Percentiles rank a stretch among this genome's conserved stretches.
phyloP scores from a whole-genome alignment of 805 yeast genomes.

The Suhomyces vadensis region DNA sequence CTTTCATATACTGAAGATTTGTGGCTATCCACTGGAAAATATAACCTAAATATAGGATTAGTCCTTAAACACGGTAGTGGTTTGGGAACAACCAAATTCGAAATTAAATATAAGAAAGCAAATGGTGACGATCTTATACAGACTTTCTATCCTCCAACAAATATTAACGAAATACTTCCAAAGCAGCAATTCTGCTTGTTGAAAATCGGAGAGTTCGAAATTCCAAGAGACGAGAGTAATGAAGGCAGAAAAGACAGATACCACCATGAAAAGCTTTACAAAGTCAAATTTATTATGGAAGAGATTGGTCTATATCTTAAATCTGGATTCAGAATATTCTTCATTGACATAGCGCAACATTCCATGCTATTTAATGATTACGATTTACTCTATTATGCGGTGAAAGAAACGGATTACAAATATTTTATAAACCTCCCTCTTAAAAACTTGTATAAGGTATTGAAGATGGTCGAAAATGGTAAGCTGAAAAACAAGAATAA shows the following conservation, averaged over 20 bases:
- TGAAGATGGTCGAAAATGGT: slow-evolving; percentile 38
- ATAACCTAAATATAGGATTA: slow-evolving; percentile 53
- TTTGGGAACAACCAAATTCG: slow-evolving; percentile 58
- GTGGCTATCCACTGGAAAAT: slow-evolving; percentile 50
- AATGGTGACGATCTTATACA: slow-evolving; percentile 29
- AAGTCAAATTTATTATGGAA: slow-evolving; percentile 50
- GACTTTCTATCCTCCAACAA: slow-evolving; percentile 56
- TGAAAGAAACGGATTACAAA: slow-evolving; percentile 42
- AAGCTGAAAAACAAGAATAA: background rate
- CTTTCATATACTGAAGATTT: slow-evolving; percentile 47
- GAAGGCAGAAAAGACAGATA: background rate
- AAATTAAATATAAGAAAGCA: slow-evolving; percentile 34
- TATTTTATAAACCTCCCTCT: slow-evolving; percentile 46
- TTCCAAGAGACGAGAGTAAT: slow-evolving; percentile 21
- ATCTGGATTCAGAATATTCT: slow-evolving; percentile 49
- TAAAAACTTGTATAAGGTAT: slow-evolving; percentile 48
- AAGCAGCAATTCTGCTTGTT: slow-evolving; percentile 49
- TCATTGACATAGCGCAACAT: slow-evolving; percentile 46
- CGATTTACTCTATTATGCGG: slow-evolving; percentile 43
- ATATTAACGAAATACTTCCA: slow-evolving; percentile 59
- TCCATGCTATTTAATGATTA: slow-evolving; percentile 42
- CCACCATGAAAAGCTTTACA: slow-evolving; percentile 24
- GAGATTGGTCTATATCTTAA: slow-evolving; percentile 57
- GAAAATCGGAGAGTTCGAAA: slow-evolving; percentile 50
- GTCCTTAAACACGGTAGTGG: slow-evolving; percentile 57